Conservation (phyloP, 116 monocot genomes). For the Dioscorea cayenensis region DNA sequence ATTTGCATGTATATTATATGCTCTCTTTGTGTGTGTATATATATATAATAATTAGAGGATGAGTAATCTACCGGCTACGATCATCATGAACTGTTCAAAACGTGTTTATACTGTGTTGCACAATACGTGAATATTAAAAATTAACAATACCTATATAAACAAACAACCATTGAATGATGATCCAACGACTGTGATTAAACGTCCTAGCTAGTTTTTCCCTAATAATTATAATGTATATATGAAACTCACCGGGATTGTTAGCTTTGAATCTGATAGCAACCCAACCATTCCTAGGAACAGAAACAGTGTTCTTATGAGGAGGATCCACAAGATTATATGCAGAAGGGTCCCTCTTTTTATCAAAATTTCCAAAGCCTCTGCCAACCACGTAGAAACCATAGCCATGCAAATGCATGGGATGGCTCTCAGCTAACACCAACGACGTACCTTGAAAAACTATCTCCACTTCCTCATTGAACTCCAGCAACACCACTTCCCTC, state of each 20-base stretch:
- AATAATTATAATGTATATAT: not conserved
- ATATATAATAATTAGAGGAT: too few relatives aligned
- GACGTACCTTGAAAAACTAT: not conserved
- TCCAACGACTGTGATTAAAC: too few relatives aligned
- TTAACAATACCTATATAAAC: too few relatives aligned
- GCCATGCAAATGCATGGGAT: constrained; percentile 60
- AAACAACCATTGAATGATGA: too few relatives aligned
- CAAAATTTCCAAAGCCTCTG: constrained; percentile 26
- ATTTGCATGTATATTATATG: too few relatives aligned
- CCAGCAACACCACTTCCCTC: not conserved
- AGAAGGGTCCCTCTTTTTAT: constrained; percentile 12
- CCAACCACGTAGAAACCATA: constrained; percentile 52
- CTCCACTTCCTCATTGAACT: not conserved
- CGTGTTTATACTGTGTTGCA: too few relatives aligned
- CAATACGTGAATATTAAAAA: too few relatives aligned
- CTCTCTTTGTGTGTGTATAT: too few relatives aligned
- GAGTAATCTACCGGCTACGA: too few relatives aligned
- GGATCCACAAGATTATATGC: constrained; percentile 29
- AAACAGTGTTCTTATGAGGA: constrained; percentile 36
- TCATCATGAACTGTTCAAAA: too few relatives aligned
- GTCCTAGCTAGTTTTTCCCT: too few relatives aligned
- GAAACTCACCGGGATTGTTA: constrained; percentile 28
- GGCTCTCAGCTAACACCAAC: constrained; percentile 20
- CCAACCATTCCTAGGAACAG: constrained; percentile 33
- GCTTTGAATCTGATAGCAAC: constrained; percentile 38